Evolutionary conservation across 768 basidiomycete species (phyloP), one percentile per base, ranked within the genome.

Genomic region (Panaeolus cyanescens): DNA sequence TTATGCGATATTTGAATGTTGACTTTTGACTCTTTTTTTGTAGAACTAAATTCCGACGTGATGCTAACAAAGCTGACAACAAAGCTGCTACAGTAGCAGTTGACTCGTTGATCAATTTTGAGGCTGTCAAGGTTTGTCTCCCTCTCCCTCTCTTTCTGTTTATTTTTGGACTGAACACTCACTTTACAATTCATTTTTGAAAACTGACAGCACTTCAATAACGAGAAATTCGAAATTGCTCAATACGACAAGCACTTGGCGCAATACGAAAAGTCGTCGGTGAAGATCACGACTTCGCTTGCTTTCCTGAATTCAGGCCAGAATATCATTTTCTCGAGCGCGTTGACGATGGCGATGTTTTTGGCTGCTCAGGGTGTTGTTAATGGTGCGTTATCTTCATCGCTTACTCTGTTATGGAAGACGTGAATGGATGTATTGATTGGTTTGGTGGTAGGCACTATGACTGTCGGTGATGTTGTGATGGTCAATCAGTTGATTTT

Each of bases 401-500:
- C 13, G 9, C 10, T 4, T n/a, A 10, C 3, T 50, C 4, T 2
- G 17, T 2, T 3, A 9, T 39, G 31, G 17, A n/a, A 25, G 7
- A 13, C 25, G 2, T 19, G 25, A 32, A 10, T 15, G 9, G 31
- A 19, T 8, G 30, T 50, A 34, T 15, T 19, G 40, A 62, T 42
- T 62, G 2, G 25, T 53, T 60, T 25, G 30, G 39, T 31, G 30
- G 12, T 64, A 96, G 96, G 95, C 7, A 94, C 93, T 0, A 99
- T 99, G 96, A 97, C 96, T 4, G 85, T 99, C 22, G 97, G 97
- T 7, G 97, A 99, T 69, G 85, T 99, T 13, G 97, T 99, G 66
- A 99, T 99, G 96, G 91, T 97, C 67, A 99, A 99, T 74, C 96
- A 98, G 71, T 83, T 99, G 25, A 95, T 99, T 32, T 99, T 99